Conservation (phyloP, 768 basidiomycete genomes). For the Lepiota brunneoincarnata region DNA sequence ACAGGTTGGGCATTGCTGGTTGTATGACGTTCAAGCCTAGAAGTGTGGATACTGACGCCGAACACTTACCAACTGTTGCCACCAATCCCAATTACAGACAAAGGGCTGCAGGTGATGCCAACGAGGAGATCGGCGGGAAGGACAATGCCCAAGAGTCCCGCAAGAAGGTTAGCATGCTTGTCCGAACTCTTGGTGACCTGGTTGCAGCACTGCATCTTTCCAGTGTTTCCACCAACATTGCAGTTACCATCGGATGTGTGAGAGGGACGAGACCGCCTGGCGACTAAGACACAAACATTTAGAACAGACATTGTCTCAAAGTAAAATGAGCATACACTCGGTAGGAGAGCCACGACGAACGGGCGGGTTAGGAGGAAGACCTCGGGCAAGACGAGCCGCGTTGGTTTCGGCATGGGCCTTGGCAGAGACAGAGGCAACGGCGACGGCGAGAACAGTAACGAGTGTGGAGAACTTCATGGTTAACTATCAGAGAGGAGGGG, state of each 20-base stretch:
- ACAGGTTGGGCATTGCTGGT: slow-evolving; percentile 37
- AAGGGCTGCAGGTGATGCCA: slow-evolving; percentile 35
- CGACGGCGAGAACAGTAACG: slow-evolving; percentile 35
- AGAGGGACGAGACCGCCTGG: slow-evolving; percentile 35
- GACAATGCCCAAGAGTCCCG: slow-evolving; percentile 29
- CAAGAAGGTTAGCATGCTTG: slow-evolving; percentile 15
- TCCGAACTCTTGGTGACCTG: slow-evolving; percentile 18
- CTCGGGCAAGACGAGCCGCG: slow-evolving; percentile 50
- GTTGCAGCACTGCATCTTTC: slow-evolving; percentile 44
- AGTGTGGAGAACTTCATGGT: slow-evolving; percentile 41
- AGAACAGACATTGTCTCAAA: slow-evolving; percentile 18
- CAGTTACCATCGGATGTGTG: slow-evolving; percentile 26
- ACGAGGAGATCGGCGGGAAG: slow-evolving; percentile 22
- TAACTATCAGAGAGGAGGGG: slow-evolving; percentile 1
- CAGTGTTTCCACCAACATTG: slow-evolving; percentile 42
- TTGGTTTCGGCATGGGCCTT: slow-evolving; percentile 39
- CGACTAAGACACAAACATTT: slow-evolving; percentile 28
- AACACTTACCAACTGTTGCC: slow-evolving; percentile 28
- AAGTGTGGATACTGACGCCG: not conserved
- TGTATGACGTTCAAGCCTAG: not conserved
- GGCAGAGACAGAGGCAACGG: slow-evolving; percentile 33
- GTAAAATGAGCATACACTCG: slow-evolving; percentile 15
- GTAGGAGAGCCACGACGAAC: slow-evolving; percentile 28
- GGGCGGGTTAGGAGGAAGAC: slow-evolving; percentile 49
- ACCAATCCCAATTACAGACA: slow-evolving; percentile 29